Conservation (phyloP, 1,284 basidiomycete species). For the Puccinia triticina region DNA sequence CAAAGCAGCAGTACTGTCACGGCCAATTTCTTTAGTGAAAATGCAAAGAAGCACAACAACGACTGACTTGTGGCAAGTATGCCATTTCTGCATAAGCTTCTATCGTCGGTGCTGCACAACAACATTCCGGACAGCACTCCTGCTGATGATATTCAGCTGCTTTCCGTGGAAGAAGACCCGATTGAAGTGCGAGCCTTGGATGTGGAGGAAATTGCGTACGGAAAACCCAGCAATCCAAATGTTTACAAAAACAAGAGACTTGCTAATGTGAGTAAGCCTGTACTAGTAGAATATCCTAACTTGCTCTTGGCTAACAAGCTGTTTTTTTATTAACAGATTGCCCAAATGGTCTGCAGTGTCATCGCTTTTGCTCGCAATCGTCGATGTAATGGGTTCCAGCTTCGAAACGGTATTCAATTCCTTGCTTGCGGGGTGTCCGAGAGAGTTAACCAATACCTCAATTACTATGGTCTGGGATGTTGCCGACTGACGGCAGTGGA, state of each 20-base stretch:
- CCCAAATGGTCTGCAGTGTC: not conserved
- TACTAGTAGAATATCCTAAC: not conserved
- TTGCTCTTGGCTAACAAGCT: not conserved
- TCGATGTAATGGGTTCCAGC: not conserved
- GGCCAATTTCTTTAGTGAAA: not conserved
- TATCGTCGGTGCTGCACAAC: not conserved
- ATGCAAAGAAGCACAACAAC: not conserved
- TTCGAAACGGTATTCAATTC: not conserved
- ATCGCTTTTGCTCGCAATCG: not conserved
- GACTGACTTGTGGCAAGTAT: not conserved
- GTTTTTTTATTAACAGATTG: not conserved
- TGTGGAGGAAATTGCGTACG: not conserved
- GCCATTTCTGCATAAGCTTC: not conserved
- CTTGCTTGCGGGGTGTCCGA: constrained; percentile 10
- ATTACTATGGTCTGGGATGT: not conserved
- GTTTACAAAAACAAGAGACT: not conserved
- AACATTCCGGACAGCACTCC: not conserved
- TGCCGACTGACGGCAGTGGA: not conserved
- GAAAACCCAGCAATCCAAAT: not conserved
- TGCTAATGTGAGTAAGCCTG: not conserved
- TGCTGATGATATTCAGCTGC: not conserved
- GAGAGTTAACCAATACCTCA: not conserved
- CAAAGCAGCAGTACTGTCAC: not conserved
- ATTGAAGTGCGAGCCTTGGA: not conserved
- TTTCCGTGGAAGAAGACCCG: not conserved